Percentiles rank a stretch among this genome's conserved stretches.
These are phyloP conservation scores for Plasmodium knowlesi DNA, from an alignment of 169 alveolate genomes.

Conservation along the genomic window DNA sequence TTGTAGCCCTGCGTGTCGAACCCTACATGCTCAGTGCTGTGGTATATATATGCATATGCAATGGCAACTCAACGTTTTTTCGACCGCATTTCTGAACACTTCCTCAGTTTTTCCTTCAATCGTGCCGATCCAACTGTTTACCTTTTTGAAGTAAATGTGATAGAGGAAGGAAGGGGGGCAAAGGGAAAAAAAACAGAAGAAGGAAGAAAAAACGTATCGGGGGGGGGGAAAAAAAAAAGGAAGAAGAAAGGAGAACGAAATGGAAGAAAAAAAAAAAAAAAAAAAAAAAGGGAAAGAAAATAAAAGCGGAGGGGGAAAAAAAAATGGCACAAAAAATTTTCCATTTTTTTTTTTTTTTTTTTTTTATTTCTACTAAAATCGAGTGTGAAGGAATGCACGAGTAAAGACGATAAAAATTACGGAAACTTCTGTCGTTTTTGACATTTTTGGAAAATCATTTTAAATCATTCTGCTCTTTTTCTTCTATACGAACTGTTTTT, in stretches of 20 bases:
- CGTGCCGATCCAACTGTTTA: neutral
- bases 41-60: neutral
- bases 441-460: neutral
- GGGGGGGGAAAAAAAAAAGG: neutral
- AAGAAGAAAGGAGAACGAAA: neutral
- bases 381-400: neutral
- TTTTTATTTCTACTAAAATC: slow-evolving; percentile 2
- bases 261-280: neutral
- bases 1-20: neutral
- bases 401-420: neutral
- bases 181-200: neutral
- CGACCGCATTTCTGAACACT: neutral
- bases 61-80: neutral
- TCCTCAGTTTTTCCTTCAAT: neutral
- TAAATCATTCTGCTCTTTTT: neutral
- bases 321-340: neutral
- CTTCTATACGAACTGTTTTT: neutral
- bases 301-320: neutral
- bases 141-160: neutral
- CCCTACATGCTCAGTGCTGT: neutral
- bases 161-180: neutral
- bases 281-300: neutral
- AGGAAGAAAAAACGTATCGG: neutral
- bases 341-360: neutral
- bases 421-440: neutral